Conservation (phyloP, 345 rosid genomes). For the Kernera saxatilis region DNA sequence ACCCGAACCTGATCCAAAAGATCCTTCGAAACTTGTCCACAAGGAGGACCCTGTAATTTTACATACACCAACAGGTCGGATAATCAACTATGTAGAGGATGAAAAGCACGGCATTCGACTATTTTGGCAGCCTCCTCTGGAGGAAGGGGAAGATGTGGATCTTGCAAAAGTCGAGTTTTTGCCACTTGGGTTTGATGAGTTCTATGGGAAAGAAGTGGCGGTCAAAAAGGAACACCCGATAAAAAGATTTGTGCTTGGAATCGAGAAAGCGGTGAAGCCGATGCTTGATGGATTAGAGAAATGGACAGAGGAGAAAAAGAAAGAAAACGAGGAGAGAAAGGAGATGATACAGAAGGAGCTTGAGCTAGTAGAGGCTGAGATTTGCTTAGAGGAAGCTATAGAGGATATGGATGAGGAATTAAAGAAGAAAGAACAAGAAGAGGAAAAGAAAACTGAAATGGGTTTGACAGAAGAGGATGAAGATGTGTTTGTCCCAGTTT, state of each 20-base stretch:
- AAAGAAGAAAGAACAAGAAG: constrained; percentile 61
- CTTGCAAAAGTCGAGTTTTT: constrained; percentile 59
- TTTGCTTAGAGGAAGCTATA: constrained; percentile 79
- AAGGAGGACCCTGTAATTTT: constrained; percentile 78
- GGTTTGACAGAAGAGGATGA: constrained; percentile 48
- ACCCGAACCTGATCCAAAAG: constrained; percentile 84
- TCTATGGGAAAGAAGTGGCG: constrained; percentile 54
- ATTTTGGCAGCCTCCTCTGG: constrained; percentile 81
- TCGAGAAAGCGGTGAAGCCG: constrained; percentile 52
- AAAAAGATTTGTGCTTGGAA: constrained; percentile 39
- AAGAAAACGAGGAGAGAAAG: constrained; percentile 50
- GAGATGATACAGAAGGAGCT: constrained; percentile 64
- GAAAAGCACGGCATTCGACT: constrained; percentile 76
- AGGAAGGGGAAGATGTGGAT: constrained; percentile 73
- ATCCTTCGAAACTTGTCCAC: constrained; percentile 61
- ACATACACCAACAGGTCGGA: constrained; percentile 73
- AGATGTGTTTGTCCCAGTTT: constrained; percentile 20
- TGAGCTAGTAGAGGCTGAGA: constrained; percentile 78
- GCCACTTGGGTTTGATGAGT: constrained; percentile 89
- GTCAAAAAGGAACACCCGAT: constrained; percentile 41
- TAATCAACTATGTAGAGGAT: constrained; percentile 80
- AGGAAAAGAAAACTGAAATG: constrained; percentile 48
- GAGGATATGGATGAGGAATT: constrained; percentile 81
- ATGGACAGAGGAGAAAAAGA: constrained; percentile 77
- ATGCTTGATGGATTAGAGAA: constrained; percentile 53